Conservation (phyloP, 257 asterid species). For the Sherardia arvensis region DNA sequence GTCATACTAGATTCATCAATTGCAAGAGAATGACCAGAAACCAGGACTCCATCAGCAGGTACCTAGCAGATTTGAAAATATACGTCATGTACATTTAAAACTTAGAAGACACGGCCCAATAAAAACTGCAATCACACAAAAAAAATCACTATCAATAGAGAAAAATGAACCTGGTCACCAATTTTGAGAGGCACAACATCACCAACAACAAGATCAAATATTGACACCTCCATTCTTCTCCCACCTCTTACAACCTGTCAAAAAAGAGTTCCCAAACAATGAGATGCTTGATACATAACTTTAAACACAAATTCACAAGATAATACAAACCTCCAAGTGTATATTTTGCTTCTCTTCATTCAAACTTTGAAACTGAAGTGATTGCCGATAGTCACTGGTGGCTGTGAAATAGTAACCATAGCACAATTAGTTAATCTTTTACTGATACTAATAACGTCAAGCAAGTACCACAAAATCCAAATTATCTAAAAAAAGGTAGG, state of each 20-base stretch:
- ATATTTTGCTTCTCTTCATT: conserved; percentile 96
- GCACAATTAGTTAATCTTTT: not conserved
- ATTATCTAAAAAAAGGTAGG: too few relatives aligned
- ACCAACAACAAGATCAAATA: conserved; percentile 88
- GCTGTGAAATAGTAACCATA: conserved; percentile 34
- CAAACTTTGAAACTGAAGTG: conserved; percentile 90
- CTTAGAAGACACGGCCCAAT: conserved; percentile 14
- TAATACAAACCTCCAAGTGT: conserved; percentile 69
- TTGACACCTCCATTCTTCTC: conserved; percentile 64
- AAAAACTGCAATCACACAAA: not conserved
- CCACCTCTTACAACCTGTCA: conserved; percentile 79
- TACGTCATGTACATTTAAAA: conserved; percentile 54
- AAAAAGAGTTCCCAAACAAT: not conserved
- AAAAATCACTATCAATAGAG: conserved; percentile 1
- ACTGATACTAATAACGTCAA: not conserved
- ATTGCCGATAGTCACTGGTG: conserved; percentile 86
- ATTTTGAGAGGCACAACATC: conserved; percentile 90
- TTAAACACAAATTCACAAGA: conserved; percentile 1
- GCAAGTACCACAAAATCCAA: not conserved
- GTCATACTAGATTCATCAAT: conserved; percentile 99
- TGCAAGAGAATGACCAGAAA: conserved; percentile 74
- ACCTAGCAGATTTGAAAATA: conserved; percentile 38
- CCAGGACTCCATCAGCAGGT: conserved; percentile 87
- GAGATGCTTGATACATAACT: not conserved
- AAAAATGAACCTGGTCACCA: conserved; percentile 78